A percentile compares a stretch with the other conserved stretches of the same genome.
phyloP scores from a whole-genome alignment of 108 stramenopile species.

The Nitzschia inconspicua region DNA sequence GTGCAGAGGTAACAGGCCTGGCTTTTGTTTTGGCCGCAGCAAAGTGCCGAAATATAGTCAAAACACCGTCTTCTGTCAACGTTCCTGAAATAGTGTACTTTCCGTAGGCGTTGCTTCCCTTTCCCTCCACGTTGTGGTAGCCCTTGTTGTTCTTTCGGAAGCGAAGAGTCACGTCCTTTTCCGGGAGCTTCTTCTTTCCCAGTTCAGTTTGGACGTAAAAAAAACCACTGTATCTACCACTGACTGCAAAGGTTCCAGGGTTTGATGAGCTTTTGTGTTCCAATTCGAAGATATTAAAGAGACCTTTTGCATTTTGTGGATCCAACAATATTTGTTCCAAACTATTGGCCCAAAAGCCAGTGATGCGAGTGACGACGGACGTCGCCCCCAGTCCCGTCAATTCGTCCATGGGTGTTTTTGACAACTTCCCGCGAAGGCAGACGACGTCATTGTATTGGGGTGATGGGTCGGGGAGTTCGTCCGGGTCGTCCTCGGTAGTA shows the following conservation, averaged over 20 bases:
- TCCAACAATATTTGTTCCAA: slow-evolving; percentile 61
- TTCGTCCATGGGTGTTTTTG: slow-evolving; percentile 26
- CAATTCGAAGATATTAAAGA: slow-evolving; percentile 80
- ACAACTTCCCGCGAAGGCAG: slow-evolving; percentile 68
- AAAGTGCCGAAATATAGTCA: slow-evolving; percentile 84
- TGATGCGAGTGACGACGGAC: slow-evolving; percentile 53
- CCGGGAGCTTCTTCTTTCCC: slow-evolving; percentile 48
- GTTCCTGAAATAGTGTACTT: slow-evolving; percentile 85
- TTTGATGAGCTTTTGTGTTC: slow-evolving; percentile 69
- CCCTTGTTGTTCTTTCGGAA: slow-evolving; percentile 78
- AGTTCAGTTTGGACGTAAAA: slow-evolving; percentile 62
- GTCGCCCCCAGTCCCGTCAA: slow-evolving; percentile 40
- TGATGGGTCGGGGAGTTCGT: slow-evolving; percentile 50
- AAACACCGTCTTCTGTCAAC: slow-evolving; percentile 52
- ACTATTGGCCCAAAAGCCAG: slow-evolving; percentile 76
- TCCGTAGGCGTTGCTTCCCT: slow-evolving; percentile 75
- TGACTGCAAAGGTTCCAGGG: slow-evolving; percentile 57
- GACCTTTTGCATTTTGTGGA: slow-evolving; percentile 53
- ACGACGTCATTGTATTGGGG: slow-evolving; percentile 52
- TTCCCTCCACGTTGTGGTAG: slow-evolving; percentile 84
- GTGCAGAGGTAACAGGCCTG: slow-evolving; percentile 33
- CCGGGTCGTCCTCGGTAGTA: not conserved
- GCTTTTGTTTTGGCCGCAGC: slow-evolving; percentile 42
- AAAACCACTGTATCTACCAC: slow-evolving; percentile 79
- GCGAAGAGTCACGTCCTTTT: slow-evolving; percentile 70